Base-by-base conservation (phyloP, 2,329 filamentous ascomycete genomes). In the Penicillium sumatraense region DNA sequence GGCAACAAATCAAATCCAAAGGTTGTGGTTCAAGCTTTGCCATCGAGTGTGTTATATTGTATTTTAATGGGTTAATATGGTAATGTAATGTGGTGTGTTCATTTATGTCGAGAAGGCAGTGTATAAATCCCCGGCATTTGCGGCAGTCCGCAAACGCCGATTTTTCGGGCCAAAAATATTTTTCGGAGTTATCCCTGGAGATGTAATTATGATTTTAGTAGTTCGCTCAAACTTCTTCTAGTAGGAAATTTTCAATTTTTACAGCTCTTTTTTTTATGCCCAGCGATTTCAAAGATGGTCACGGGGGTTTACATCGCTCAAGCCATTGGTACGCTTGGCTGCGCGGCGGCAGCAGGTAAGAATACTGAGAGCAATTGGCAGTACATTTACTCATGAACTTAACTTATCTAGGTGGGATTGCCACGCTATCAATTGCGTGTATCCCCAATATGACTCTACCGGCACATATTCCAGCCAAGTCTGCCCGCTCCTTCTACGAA, bases 361-460 rank as follows among this genome's bases (percentile, higher is more conserved):
- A 36, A 29, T 11, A 44, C 10, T 1, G 26, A 14, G 18, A 45
- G 16, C 3, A 16, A 18, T 6, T 16, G 5, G 3, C 36, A 40
- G 18, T 4, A 5, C 6, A 18, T 18, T 38, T 5, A 41, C 4
- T 7, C 38, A 26, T 18, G 6, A 2, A 8, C 38, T 42, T 26
- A 44, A 11, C 14, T 23, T 26, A n/a, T 2, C 23, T 13, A 27
- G 33, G 33, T 7, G 51, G 51, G n/a, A 47, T 69, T 35, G 33
- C 60, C 26, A 51, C 59, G 18, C 26, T 64, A 26, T 65, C 65
- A 21, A 11, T 60, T 10, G 44, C 62, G 18, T 49, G 60, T 27
- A 49, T 66, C 27, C 66, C 66, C 6, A 53, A 54, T 20, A 33
- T 68, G 13, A 11, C 54, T 11, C 27, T 58, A 31, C 59, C 63